Evolutionary conservation across 1,284 basidiomycete species (phyloP), one percentile per base, ranked within the genome.

Genomic region (Ceratobasidium sp.): DNA sequence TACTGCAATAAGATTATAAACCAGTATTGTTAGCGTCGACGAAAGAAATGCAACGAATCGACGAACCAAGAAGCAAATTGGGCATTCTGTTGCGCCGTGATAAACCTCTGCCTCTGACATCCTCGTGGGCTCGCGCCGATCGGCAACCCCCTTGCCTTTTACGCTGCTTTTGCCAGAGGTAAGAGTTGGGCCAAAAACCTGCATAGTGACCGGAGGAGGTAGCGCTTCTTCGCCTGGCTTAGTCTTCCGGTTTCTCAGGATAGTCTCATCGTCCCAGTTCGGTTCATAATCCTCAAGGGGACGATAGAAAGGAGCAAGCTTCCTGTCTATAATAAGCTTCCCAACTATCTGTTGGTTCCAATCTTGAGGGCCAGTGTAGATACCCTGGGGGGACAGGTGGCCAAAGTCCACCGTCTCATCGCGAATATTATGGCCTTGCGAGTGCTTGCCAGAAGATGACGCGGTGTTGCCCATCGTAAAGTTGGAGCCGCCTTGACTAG

Each of bases 51-150:
- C 26, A 60, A 52, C 32, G 60, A 71, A 58, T 36, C 28, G 57
- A 89, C 94, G 80, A 77, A 97, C 96, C 80, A 99, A 85, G 83
- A 99, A 98, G 82, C 97, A 99, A 77, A 99, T 98, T n/a, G 97
- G 97, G 83, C 97, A 99, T 81, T 99, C 97, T 46, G 91, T 84
- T n/a, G 95, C 93, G 52, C 89, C 89, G 75, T 88, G 84, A 82
- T 97, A 98, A 57, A 94, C 85, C 74, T 88, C 86, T 55, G 89
- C 91, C 79, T 96, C 94, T 57, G 87, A 85, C 77, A 82, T 86
- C 71, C 85, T 84, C 0, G 78, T 77, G 8, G 85, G 84, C 64
- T 93, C 91, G 80, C 90, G 87, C 62, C 81, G 81, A 3, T 73
- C 60, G 14, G 73, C 26, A 8, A 70, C 64, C 9, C 76, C 74